Evolutionary conservation across 495 filamentous ascomycete genomes (phyloP).

Genomic region (Penicillium flavigenum): DNA sequence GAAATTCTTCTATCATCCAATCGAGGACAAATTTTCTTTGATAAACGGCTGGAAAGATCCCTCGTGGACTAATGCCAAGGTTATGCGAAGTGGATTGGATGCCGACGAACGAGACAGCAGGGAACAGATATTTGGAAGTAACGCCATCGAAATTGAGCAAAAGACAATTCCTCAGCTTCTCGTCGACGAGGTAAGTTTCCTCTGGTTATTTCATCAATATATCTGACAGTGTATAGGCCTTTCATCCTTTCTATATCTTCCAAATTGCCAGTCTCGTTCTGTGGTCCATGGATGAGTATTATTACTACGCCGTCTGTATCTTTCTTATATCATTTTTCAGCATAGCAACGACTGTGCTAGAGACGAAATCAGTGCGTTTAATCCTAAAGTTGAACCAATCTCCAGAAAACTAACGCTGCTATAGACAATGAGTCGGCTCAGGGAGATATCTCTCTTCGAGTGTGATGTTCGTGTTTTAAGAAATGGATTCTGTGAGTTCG

Average conservation of each 20-base stretch:
- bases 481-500: conserved; percentile 83
- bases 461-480: conserved; percentile 92
- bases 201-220: background rate
- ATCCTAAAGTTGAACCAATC: background rate
- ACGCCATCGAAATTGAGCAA: conserved; percentile 86
- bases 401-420: conserved; percentile 25
- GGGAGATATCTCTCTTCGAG: conserved; percentile 90
- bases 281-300: conserved; percentile 95
- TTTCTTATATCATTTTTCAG: conserved; percentile 92
- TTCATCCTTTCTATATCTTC: conserved; percentile 98
- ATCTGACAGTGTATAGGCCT: conserved; percentile 55
- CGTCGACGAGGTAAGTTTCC: conserved; percentile 74
- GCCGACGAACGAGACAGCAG: conserved; percentile 83
- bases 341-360: conserved; percentile 83
- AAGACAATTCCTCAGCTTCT: conserved; percentile 81
- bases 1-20: conserved; percentile 84
- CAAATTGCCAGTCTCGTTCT: conserved; percentile 92
- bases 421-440: conserved; percentile 84
- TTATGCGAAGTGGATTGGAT: conserved; percentile 80
- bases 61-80: conserved; percentile 73
- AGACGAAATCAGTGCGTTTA: conserved; percentile 74
- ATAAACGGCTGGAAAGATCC: conserved; percentile 93
- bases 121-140: conserved; percentile 82
- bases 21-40: conserved; percentile 82
- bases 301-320: conserved; percentile 95